A percentile compares a stretch with the other conserved stretches of the same genome.
Evolutionary conservation across 345 rosid species (phyloP).

Genomic region (Pistacia atlantica): DNA sequence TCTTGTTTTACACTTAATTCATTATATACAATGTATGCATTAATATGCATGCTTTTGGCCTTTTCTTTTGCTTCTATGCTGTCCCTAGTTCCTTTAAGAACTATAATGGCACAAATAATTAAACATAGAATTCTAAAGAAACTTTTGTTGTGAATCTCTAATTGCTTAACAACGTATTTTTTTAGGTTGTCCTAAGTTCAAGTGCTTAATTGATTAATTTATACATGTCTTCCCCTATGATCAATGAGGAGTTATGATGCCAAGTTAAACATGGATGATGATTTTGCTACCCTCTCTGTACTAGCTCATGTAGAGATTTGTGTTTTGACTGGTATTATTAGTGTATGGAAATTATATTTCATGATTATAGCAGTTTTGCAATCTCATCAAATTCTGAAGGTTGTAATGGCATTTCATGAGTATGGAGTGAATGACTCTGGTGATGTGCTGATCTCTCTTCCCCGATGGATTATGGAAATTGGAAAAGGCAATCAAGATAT

Average conservation of each 20-base stretch:
- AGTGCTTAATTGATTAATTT: not conserved
- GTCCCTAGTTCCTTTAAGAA: not conserved
- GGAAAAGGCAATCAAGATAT: constrained; percentile 89
- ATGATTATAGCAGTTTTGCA: constrained; percentile 21
- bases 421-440: constrained; percentile 64
- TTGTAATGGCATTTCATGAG: constrained; percentile 94
- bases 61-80: not conserved
- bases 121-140: not conserved
- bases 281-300: not conserved
- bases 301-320: not conserved
- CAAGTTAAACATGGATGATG: not conserved
- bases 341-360: constrained; percentile 6
- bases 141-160: not conserved
- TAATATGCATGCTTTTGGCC: not conserved
- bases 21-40: not conserved
- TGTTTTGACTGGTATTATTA: not conserved
- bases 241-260: not conserved
- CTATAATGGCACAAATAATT: not conserved
- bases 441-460: constrained; percentile 61
- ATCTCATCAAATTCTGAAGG: constrained; percentile 51
- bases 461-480: constrained; percentile 91
- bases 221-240: not conserved
- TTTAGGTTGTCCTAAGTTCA: not conserved
- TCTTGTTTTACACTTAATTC: not conserved
- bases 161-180: not conserved